Evolutionary conservation across 345 rosid species (phyloP).

Genomic region (Salix purpurea): DNA sequence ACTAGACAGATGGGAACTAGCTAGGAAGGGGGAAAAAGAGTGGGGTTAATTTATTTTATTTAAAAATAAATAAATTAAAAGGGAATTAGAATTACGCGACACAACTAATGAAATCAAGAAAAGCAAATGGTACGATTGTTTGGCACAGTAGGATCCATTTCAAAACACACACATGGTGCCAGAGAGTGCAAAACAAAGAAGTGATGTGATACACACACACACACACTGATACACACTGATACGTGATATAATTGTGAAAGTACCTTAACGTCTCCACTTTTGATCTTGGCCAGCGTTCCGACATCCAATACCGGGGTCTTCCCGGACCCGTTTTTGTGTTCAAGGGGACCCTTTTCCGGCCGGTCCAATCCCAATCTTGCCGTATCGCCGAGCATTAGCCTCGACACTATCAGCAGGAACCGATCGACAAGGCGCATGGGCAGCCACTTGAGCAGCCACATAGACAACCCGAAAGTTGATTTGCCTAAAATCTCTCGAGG

Average conservation of each 20-base stretch:
- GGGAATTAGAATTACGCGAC: constrained; percentile 7
- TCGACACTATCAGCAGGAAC: constrained; percentile 54
- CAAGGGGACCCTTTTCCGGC: constrained; percentile 74
- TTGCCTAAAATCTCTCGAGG: constrained; percentile 87
- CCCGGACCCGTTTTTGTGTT: constrained; percentile 58
- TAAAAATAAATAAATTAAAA: neutral
- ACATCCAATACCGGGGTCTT: constrained; percentile 89
- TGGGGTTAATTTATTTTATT: neutral
- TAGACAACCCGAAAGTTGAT: constrained; percentile 76
- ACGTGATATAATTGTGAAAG: neutral
- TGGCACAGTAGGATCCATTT: constrained; percentile 28
- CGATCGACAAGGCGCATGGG: constrained; percentile 61
- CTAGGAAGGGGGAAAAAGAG: neutral
- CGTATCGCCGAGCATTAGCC: constrained; percentile 64
- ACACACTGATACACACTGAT: neutral
- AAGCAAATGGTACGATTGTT: constrained; percentile 17
- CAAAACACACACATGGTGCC: neutral
- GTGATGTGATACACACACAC: neutral
- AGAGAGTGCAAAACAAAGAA: neutral
- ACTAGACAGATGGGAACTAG: neutral
- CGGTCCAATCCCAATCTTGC: constrained; percentile 57
- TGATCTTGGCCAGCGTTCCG: constrained; percentile 72
- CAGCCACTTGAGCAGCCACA: constrained; percentile 78
- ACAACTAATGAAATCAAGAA: neutral
- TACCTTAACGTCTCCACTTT: constrained; percentile 77